Conservation (phyloP, 805 yeast species). For the Hanseniaspora guilliermondii region DNA sequence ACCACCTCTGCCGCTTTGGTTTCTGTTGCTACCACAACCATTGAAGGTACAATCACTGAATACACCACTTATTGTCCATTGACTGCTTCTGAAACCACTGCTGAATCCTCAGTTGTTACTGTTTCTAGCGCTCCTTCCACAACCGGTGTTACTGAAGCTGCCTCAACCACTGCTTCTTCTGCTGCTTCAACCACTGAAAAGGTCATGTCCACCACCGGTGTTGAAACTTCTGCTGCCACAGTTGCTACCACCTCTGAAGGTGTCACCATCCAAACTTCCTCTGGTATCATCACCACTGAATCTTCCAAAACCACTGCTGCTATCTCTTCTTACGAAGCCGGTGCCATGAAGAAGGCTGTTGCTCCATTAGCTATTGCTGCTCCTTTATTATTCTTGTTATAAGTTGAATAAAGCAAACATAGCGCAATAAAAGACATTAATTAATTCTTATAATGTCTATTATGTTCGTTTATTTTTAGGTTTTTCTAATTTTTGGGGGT, state of each 20-base stretch:
- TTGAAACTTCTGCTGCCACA: not conserved
- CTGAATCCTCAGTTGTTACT: conserved; percentile 14
- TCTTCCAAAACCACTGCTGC: not conserved
- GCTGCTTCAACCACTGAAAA: not conserved
- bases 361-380: conserved; percentile 38
- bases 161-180: conserved; percentile 2
- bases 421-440: no score
- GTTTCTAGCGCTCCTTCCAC: no score
- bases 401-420: not conserved
- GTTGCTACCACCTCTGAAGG: not conserved
- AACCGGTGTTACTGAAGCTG: not conserved
- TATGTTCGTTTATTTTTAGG: not conserved
- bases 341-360: conserved; percentile 36
- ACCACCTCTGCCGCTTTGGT: conserved; percentile 27
- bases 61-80: conserved; percentile 71
- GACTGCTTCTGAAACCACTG: conserved; percentile 27
- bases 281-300: not conserved
- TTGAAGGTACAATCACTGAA: conserved; percentile 32
- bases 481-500: not conserved
- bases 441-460: not conserved
- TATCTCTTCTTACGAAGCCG: conserved; percentile 21
- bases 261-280: not conserved
- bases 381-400: conserved; percentile 35
- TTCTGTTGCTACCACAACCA: conserved; percentile 28
- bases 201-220: not conserved